A percentile compares a stretch with the other conserved stretches of the same genome.
These are phyloP conservation scores for Cyphellophora attinorum DNA, from an alignment of 2,329 filamentous ascomycete species.

Conservation along the genomic window DNA sequence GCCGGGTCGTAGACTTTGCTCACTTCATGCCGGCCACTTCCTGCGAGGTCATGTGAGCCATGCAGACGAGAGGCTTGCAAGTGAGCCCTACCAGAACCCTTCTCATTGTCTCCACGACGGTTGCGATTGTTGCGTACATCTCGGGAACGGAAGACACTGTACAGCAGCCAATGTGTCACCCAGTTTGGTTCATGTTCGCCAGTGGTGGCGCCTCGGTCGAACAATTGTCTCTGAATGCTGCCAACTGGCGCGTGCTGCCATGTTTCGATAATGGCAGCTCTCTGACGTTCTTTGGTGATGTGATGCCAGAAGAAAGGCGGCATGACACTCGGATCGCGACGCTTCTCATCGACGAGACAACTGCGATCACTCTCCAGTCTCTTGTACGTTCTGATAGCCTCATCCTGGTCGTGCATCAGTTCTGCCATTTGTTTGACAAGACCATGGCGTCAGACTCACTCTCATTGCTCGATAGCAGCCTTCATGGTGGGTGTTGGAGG, in stretches of 20 bases:
- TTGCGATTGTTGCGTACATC: slow-evolving; percentile 38
- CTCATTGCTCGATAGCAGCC: slow-evolving; percentile 35
- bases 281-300: slow-evolving; percentile 32
- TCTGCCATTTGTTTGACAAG: neutral
- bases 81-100: too few relatives aligned
- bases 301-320: slow-evolving; percentile 39
- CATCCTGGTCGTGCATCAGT: slow-evolving; percentile 25
- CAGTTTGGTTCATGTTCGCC: slow-evolving; percentile 37
- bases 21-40: neutral
- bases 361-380: slow-evolving; percentile 29
- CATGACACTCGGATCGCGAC: slow-evolving; percentile 25
- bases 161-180: slow-evolving; percentile 37
- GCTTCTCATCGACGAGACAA: slow-evolving; percentile 30
- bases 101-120: slow-evolving; percentile 26
- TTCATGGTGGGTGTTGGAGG: slow-evolving; percentile 32
- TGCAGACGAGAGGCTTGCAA: too few relatives aligned
- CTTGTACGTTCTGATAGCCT: slow-evolving; percentile 35
- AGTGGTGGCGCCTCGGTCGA: slow-evolving; percentile 29
- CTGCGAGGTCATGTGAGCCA: neutral
- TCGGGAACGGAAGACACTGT: slow-evolving; percentile 37
- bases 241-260: slow-evolving; percentile 28
- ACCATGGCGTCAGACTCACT: slow-evolving; percentile 21
- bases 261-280: slow-evolving; percentile 32
- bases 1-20: slow-evolving; percentile 1
- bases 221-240: slow-evolving; percentile 27